Evolutionary conservation across 1,139 yeast species (phyloP).

Genomic region (Blastobotrys elegans): DNA sequence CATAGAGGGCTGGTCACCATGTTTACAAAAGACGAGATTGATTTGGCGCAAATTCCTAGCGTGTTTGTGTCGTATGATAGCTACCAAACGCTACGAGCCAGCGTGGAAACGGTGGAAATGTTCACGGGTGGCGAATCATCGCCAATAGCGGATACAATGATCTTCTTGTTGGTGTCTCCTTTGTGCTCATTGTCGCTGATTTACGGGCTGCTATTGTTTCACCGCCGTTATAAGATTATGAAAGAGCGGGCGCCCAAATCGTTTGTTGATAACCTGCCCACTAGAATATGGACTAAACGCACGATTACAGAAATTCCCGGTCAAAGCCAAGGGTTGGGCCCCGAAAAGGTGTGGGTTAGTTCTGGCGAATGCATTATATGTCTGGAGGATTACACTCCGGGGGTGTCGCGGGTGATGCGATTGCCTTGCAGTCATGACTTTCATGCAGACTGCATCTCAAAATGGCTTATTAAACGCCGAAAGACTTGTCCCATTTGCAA

Average conservation of each 20-base stretch:
- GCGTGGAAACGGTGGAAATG: conserved; percentile 29
- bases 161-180: conserved; percentile 39
- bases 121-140: conserved; percentile 31
- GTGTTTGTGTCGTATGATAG: conserved; percentile 36
- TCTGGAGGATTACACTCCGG: conserved; percentile 37
- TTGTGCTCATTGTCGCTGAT: conserved; percentile 38
- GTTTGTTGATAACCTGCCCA: conserved; percentile 36
- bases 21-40: conserved; percentile 33
- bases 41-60: conserved; percentile 34
- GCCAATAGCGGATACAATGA: conserved; percentile 35
- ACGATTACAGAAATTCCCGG: not conserved
- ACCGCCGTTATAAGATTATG: conserved; percentile 34
- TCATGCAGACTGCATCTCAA: conserved; percentile 38
- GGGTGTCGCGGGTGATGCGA: conserved; percentile 34
- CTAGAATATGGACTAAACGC: conserved; percentile 31
- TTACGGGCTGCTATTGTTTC: conserved; percentile 35
- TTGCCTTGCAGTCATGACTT: conserved; percentile 44
- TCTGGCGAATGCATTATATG: conserved; percentile 41
- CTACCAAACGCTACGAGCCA: conserved; percentile 27
- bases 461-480: conserved; percentile 37
- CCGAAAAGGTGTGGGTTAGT: conserved; percentile 30
- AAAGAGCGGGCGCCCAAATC: conserved; percentile 37
- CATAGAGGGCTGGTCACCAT: conserved; percentile 35
- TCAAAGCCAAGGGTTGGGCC: not conserved
- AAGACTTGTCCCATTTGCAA: conserved; percentile 25